phyloP scores from a whole-genome alignment of 208 protist genomes.

The Angomonas desouzai region DNA sequence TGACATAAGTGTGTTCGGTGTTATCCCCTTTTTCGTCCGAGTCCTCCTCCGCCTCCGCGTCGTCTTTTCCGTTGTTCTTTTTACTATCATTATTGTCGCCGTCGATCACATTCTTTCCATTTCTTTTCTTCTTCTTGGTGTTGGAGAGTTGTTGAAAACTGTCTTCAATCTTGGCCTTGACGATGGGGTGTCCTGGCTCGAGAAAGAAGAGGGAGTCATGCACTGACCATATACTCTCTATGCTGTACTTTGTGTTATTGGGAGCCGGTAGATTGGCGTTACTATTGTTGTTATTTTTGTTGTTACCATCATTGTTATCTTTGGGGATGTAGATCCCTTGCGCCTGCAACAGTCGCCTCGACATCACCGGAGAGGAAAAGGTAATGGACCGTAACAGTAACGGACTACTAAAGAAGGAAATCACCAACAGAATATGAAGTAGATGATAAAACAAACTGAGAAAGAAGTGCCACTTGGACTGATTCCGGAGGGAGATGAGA shows the following conservation, averaged over 20 bases:
- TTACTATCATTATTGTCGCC: neutral
- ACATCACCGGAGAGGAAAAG: constrained; percentile 37
- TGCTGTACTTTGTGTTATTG: neutral
- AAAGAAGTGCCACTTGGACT: constrained; percentile 26
- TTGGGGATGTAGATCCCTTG: constrained; percentile 20
- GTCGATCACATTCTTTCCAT: constrained; percentile 8
- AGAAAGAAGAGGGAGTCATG: constrained; percentile 50
- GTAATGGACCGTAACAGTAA: constrained; percentile 34
- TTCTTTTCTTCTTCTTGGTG: constrained; percentile 18
- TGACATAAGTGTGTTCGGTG: constrained; percentile 23
- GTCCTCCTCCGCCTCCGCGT: neutral
- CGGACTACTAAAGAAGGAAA: constrained; percentile 27
- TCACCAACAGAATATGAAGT: constrained; percentile 29
- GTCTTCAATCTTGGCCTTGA: constrained; percentile 22
- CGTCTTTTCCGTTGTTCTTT: neutral
- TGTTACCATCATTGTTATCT: neutral
- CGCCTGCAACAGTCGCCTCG: constrained; percentile 27
- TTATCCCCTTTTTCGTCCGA: neutral
- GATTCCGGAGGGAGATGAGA: constrained; percentile 16
- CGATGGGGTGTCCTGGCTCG: constrained; percentile 27
- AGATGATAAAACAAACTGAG: constrained; percentile 28
- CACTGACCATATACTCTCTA: constrained; percentile 43
- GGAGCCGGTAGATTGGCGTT: neutral
- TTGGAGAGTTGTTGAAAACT: constrained; percentile 14
- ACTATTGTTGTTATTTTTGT: neutral